Evolutionary conservation across 176 grass and related monocot genomes (phyloP).

Genomic region (Hordeum vulgare): DNA sequence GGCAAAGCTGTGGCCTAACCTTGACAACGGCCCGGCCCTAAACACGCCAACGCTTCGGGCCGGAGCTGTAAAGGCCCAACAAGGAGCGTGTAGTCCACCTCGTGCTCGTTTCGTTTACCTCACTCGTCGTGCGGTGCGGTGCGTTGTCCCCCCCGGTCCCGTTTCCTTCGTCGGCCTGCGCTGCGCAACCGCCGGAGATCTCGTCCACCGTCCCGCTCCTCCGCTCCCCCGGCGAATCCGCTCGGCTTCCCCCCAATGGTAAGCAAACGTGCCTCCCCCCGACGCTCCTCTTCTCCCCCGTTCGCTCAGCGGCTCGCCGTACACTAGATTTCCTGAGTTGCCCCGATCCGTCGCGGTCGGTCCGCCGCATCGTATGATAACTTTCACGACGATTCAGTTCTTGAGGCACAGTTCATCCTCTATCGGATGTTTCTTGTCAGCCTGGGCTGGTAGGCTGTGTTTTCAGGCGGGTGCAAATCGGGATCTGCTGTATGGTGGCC

Average conservation of each 20-base stretch:
- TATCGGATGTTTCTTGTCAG: background rate
- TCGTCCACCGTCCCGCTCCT: background rate
- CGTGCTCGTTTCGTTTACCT: background rate
- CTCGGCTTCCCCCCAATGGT: conserved; percentile 15
- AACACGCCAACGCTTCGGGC: too few species aligned
- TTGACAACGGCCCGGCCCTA: too few species aligned
- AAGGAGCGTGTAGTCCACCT: background rate
- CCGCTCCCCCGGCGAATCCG: background rate
- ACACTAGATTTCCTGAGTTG: background rate
- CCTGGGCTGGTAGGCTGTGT: background rate
- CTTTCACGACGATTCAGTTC: background rate
- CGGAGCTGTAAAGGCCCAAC: background rate
- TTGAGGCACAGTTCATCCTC: background rate
- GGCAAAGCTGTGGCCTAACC: too few species aligned
- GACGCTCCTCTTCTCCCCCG: background rate
- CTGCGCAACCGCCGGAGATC: conserved; percentile 11
- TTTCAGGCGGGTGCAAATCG: background rate
- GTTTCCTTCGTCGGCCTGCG: background rate
- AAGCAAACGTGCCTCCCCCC: background rate
- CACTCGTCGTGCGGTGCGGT: background rate
- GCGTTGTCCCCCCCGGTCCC: background rate
- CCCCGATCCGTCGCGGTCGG: conserved; percentile 12
- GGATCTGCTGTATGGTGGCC: conserved; percentile 4
- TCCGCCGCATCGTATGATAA: background rate
- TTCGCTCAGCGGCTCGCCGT: background rate